A percentile compares a stretch with the other conserved stretches of the same genome.
Conservation (phyloP, 83 land plant species). For the Diphasiastrum complanatum region DNA sequence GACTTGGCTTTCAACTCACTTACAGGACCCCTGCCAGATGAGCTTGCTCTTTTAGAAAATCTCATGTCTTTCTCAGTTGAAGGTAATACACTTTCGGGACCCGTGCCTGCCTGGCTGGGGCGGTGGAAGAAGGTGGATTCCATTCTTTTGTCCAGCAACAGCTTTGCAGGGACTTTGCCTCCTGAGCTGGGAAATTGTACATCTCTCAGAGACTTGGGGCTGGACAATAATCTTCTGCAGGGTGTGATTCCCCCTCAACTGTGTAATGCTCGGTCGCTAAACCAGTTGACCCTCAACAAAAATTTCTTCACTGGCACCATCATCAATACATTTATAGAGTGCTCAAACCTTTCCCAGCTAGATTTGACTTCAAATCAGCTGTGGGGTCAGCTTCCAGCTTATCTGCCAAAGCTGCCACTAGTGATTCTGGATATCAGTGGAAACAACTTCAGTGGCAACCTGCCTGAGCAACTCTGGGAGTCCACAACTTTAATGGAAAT, state of each 20-base stretch:
- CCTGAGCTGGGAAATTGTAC: not conserved
- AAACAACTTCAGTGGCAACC: too few relatives aligned
- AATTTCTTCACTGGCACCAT: slow-evolving; percentile 3
- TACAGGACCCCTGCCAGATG: not conserved
- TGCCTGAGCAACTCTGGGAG: not conserved
- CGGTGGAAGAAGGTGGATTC: not conserved
- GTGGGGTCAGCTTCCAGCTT: not conserved
- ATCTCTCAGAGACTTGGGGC: not conserved
- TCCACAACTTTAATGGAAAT: not conserved
- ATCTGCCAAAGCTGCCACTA: not conserved
- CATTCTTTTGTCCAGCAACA: not conserved
- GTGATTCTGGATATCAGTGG: not conserved
- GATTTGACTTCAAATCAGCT: not conserved
- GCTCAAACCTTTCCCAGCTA: not conserved
- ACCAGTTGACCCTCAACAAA: not conserved
- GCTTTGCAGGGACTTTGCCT: not conserved
- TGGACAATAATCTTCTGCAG: not conserved
- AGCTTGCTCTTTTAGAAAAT: not conserved
- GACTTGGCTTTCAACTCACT: not conserved
- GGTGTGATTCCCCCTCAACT: slow-evolving; percentile 5
- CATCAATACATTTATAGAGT: not conserved
- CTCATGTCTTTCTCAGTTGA: not conserved
- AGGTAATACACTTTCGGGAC: not conserved
- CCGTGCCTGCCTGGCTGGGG: not conserved
- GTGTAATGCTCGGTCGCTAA: not conserved